Evolutionary conservation across 2,329 filamentous ascomycete genomes (phyloP).

Genomic region (Nigrospora oryzae): DNA sequence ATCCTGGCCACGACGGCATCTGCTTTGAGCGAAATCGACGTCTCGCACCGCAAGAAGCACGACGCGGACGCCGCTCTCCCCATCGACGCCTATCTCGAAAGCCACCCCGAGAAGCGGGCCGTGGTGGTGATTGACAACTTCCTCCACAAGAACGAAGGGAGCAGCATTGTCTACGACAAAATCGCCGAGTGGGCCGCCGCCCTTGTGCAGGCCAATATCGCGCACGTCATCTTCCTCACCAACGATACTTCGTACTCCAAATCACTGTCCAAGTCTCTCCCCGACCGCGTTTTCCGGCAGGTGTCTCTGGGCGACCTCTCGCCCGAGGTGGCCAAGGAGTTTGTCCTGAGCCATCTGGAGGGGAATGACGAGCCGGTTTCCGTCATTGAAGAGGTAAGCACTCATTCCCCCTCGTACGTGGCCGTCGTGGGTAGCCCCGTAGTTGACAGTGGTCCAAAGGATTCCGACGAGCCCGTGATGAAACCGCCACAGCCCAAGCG

Average conservation of each 20-base stretch:
- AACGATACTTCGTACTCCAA: slow-evolving; percentile 86
- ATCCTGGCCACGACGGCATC: slow-evolving; percentile 77
- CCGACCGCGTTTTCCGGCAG: slow-evolving; percentile 83
- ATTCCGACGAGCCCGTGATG: slow-evolving; percentile 15
- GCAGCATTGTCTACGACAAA: slow-evolving; percentile 64
- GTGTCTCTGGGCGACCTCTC: slow-evolving; percentile 81
- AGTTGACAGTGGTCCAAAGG: background rate
- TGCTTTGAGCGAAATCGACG: slow-evolving; percentile 69
- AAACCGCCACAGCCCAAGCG: slow-evolving; percentile 15
- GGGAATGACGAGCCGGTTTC: slow-evolving; percentile 26
- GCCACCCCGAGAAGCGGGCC: slow-evolving; percentile 74
- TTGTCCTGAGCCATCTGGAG: slow-evolving; percentile 76
- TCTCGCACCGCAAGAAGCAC: slow-evolving; percentile 60
- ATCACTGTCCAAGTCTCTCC: slow-evolving; percentile 75
- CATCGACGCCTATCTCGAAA: slow-evolving; percentile 83
- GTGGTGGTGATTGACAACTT: slow-evolving; percentile 92
- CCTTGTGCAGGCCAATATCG: slow-evolving; percentile 77
- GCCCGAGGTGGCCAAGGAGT: slow-evolving; percentile 78
- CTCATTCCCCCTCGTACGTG: background rate
- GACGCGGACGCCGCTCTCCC: slow-evolving; percentile 65
- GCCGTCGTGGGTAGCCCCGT: too few relatives aligned
- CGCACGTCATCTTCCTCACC: slow-evolving; percentile 91
- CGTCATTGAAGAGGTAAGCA: slow-evolving; percentile 20
- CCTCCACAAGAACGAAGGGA: slow-evolving; percentile 66
- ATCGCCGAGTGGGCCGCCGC: slow-evolving; percentile 84